These are phyloP conservation scores for Lasiosphaeria miniovina DNA, from an alignment of 495 filamentous ascomycete genomes.

Conservation along the genomic window DNA sequence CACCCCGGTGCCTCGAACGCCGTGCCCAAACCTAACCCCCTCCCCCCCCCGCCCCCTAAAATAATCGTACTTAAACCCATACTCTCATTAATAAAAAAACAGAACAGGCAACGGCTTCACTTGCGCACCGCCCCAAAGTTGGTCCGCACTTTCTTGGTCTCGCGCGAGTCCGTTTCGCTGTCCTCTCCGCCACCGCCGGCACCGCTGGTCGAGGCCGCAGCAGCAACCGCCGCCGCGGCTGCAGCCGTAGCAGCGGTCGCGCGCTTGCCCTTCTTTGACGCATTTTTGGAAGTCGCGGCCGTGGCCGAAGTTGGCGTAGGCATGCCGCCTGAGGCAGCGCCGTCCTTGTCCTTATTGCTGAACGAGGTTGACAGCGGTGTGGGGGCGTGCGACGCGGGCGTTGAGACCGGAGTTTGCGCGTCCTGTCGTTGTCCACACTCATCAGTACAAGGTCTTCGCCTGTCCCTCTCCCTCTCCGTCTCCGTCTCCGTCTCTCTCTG, in stretches of 20 bases:
- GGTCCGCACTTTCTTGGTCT: slow-evolving; percentile 50
- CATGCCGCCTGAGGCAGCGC: slow-evolving; percentile 36
- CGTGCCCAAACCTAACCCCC: no score
- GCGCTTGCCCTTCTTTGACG: slow-evolving; percentile 43
- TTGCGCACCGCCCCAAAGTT: slow-evolving; percentile 51
- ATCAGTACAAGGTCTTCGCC: neutral
- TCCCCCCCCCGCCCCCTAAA: no score
- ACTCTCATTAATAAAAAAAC: neutral
- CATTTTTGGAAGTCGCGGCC: slow-evolving; percentile 25
- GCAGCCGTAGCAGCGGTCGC: slow-evolving; percentile 18
- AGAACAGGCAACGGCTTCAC: slow-evolving; percentile 22
- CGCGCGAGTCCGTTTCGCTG: slow-evolving; percentile 48
- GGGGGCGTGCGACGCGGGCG: slow-evolving; percentile 42
- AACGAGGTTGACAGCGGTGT: slow-evolving; percentile 49
- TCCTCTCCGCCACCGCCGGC: slow-evolving; percentile 39
- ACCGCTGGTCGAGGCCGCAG: slow-evolving; percentile 21
- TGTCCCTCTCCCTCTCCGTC: neutral
- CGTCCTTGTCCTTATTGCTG: slow-evolving; percentile 22
- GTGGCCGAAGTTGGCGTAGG: slow-evolving; percentile 45
- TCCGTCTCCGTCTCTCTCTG: neutral
- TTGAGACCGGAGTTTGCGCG: slow-evolving; percentile 37
- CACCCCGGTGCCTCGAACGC: no score
- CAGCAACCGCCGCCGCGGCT: slow-evolving; percentile 1
- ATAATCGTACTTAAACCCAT: neutral
- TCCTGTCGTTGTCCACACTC: slow-evolving; percentile 25